phyloP scores from a whole-genome alignment of 495 filamentous ascomycete genomes.

The Lepraria neglecta region DNA sequence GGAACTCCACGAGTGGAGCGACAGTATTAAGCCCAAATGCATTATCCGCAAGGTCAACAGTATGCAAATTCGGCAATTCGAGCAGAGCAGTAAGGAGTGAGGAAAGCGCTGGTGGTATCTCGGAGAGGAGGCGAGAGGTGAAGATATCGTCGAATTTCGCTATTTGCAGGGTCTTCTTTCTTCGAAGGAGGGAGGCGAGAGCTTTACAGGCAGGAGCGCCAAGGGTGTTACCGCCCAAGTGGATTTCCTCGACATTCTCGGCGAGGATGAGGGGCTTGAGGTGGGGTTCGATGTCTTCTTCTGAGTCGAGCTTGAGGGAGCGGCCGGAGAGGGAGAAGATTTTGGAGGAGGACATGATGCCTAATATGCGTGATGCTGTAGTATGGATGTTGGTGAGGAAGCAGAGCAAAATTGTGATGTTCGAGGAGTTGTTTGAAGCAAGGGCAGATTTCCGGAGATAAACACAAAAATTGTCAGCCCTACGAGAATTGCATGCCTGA shows the following conservation, averaged over 20 bases:
- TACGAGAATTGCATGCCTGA: too few species aligned
- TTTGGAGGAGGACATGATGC: conserved; percentile 55
- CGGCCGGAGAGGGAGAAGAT: conserved; percentile 87
- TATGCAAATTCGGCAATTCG: conserved; percentile 73
- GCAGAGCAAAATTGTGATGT: neutral
- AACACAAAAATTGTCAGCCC: neutral
- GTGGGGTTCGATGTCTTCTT: conserved; percentile 78
- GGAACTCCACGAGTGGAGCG: conserved; percentile 75
- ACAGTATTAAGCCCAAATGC: conserved; percentile 93
- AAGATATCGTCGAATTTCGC: conserved; percentile 97
- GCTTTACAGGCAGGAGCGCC: conserved; percentile 80
- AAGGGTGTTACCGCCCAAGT: conserved; percentile 81
- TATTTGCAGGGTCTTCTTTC: conserved; percentile 72
- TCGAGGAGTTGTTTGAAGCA: neutral
- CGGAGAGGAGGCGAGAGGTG: conserved; percentile 84
- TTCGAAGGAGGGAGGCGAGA: conserved; percentile 69
- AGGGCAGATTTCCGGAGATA: too few species aligned
- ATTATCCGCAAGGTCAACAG: conserved; percentile 94
- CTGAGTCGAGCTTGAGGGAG: conserved; percentile 82
- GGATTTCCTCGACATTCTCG: conserved; percentile 73
- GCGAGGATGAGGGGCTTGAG: conserved; percentile 65
- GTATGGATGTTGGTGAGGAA: neutral
- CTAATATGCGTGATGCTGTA: conserved; percentile 22
- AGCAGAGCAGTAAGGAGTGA: conserved; percentile 81
- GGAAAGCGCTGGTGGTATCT: conserved; percentile 85